Conservation (phyloP, 2,329 filamentous ascomycete genomes). For the Annulohypoxylon truncatum region DNA sequence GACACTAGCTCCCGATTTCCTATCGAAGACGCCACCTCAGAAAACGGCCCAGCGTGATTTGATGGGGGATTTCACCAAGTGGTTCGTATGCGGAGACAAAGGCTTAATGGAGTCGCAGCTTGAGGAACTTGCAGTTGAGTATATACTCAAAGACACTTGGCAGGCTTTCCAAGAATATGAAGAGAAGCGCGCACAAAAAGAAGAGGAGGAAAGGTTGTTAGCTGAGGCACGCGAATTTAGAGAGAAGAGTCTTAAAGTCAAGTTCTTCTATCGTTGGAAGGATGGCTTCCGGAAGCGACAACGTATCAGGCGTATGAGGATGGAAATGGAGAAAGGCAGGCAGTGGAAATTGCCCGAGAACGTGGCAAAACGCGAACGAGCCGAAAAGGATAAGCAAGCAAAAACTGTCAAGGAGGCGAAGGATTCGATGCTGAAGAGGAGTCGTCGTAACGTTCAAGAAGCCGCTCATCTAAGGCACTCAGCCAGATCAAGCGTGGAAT, state of each 20-base stretch:
- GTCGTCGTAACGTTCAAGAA: slow-evolving; percentile 36
- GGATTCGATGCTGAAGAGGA: slow-evolving; percentile 42
- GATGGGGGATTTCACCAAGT: slow-evolving; percentile 63
- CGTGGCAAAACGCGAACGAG: slow-evolving; percentile 45
- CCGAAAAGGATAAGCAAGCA: slow-evolving; percentile 38
- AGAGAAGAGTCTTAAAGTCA: slow-evolving; percentile 62
- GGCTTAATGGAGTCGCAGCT: slow-evolving; percentile 64
- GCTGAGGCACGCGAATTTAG: slow-evolving; percentile 62
- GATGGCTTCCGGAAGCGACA: slow-evolving; percentile 60
- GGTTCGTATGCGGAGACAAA: slow-evolving; percentile 66
- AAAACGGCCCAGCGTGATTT: slow-evolving; percentile 52
- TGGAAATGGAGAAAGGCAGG: slow-evolving; percentile 63
- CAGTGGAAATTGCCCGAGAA: slow-evolving; percentile 54
- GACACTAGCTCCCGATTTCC: neutral
- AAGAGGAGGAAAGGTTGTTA: slow-evolving; percentile 62
- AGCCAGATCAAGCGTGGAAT: slow-evolving; percentile 21
- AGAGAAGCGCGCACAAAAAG: slow-evolving; percentile 56
- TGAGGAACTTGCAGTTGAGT: slow-evolving; percentile 57
- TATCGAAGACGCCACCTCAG: slow-evolving; percentile 16
- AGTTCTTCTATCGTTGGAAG: slow-evolving; percentile 69
- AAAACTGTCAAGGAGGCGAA: slow-evolving; percentile 41
- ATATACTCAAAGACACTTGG: slow-evolving; percentile 58
- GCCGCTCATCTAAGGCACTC: slow-evolving; percentile 39
- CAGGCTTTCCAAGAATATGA: slow-evolving; percentile 55
- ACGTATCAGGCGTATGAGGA: slow-evolving; percentile 62